Percentiles rank a stretch among this genome's conserved stretches.
These are phyloP conservation scores for Naumovozyma dairenensis DNA, from an alignment of 805 yeast species.

Conservation along the genomic window DNA sequence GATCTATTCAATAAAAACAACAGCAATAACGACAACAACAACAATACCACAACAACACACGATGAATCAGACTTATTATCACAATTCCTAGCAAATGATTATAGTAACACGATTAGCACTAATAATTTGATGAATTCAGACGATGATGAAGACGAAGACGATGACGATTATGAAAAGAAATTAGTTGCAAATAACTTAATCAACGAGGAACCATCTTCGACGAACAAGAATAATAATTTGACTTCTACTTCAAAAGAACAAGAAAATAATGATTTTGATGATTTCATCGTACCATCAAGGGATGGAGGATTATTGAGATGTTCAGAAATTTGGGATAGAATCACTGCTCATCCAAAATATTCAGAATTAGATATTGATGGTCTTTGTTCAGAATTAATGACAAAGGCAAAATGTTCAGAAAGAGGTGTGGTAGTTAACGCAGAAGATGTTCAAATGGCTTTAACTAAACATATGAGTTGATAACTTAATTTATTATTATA, in stretches of 20 bases:
- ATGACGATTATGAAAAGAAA: slow-evolving; percentile 1
- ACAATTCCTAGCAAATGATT: background rate
- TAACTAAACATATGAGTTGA: slow-evolving; percentile 17
- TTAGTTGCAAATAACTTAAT: slow-evolving; percentile 5
- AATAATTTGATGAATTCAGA: background rate
- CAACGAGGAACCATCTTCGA: slow-evolving; percentile 10
- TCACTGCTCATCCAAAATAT: slow-evolving; percentile 87
- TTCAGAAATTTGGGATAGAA: slow-evolving; percentile 93
- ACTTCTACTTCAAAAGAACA: slow-evolving; percentile 2
- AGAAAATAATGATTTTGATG: slow-evolving; percentile 26
- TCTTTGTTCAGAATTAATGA: slow-evolving; percentile 76
- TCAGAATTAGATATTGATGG: slow-evolving; percentile 92
- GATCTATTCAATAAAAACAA: slow-evolving; percentile 1
- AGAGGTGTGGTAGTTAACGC: slow-evolving; percentile 81
- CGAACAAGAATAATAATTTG: background rate
- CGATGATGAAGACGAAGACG: slow-evolving; percentile 5
- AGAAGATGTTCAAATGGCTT: slow-evolving; percentile 59
- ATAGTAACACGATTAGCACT: background rate
- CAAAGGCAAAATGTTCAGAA: slow-evolving; percentile 93
- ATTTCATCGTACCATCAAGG: slow-evolving; percentile 57
- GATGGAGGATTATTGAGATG: slow-evolving; percentile 57
- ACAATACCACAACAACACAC: slow-evolving; percentile 1
- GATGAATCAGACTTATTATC: background rate
- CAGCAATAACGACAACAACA: background rate
- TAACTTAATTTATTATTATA: background rate